Conservation (phyloP, 352 stramenopile genomes). For the Globisporangium radiosum region DNA sequence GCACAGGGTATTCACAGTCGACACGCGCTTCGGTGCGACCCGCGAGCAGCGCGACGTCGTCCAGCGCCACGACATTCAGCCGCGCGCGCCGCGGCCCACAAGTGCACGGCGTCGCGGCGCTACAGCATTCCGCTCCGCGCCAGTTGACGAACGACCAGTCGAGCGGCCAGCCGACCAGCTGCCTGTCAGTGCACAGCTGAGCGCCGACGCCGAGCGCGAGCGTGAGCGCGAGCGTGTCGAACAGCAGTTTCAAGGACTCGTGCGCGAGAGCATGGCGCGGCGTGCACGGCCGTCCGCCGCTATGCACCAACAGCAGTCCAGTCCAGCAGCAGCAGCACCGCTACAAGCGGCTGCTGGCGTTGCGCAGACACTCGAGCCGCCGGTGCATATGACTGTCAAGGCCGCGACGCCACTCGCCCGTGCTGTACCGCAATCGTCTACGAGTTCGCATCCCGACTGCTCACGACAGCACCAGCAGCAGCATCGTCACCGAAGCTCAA, state of each 20-base stretch:
- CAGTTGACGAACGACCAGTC: too few relatives aligned
- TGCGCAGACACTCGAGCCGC: not conserved
- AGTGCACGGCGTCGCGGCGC: not conserved
- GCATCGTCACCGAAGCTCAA: not conserved
- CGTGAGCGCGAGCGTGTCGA: conserved; percentile 8
- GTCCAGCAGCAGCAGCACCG: not conserved
- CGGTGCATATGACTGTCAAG: not conserved
- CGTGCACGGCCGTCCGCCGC: not conserved
- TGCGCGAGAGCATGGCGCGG: conserved; percentile 3
- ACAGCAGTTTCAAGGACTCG: conserved; percentile 8
- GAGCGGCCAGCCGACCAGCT: not conserved
- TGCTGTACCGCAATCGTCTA: not conserved
- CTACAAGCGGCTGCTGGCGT: not conserved
- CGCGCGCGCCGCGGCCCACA: not conserved
- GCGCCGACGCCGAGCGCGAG: conserved; percentile 1
- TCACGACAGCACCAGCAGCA: not conserved
- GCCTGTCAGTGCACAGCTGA: not conserved
- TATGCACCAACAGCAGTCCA: not conserved
- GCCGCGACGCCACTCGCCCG: not conserved
- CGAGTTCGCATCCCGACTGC: not conserved
- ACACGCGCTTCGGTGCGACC: too few relatives aligned
- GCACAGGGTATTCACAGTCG: too few relatives aligned
- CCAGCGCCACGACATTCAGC: not conserved
- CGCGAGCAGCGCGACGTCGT: not conserved
- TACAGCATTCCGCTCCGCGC: not conserved